Conservation (phyloP, 2,329 filamentous ascomycete genomes). For the Calonectria hawksworthii region DNA sequence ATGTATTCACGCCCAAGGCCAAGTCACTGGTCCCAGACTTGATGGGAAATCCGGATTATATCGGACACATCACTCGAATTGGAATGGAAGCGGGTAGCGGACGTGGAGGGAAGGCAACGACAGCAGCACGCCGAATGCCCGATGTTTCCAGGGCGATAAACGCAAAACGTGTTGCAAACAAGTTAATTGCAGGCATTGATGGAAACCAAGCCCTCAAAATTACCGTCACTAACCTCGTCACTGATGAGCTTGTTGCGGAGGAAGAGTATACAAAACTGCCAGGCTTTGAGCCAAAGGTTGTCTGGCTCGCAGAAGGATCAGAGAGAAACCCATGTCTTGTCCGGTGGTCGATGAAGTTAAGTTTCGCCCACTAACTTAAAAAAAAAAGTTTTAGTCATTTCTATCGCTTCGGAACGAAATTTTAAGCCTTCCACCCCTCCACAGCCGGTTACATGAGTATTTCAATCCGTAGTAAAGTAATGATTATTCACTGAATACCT, state of each 20-base stretch:
- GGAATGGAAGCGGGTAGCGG: neutral
- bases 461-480: too few species aligned
- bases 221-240: neutral
- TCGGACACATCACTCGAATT: slow-evolving; percentile 19
- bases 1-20: slow-evolving; percentile 13
- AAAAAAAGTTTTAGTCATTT: too few species aligned
- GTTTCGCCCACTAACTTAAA: too few species aligned
- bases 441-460: too few species aligned
- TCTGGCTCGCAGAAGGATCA: neutral
- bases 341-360: too few species aligned
- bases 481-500: too few species aligned
- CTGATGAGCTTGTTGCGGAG: neutral
- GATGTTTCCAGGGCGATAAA: neutral
- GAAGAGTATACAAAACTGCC: neutral
- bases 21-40: neutral
- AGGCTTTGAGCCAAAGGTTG: neutral
- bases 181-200: neutral
- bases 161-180: neutral
- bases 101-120: neutral
- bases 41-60: slow-evolving; percentile 9
- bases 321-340: neutral
- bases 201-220: neutral
- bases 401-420: too few species aligned
- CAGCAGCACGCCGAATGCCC: neutral
- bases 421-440: too few species aligned